Evolutionary conservation across 1,284 basidiomycete species (phyloP).

Genomic region (Malassezia sympodialis): DNA sequence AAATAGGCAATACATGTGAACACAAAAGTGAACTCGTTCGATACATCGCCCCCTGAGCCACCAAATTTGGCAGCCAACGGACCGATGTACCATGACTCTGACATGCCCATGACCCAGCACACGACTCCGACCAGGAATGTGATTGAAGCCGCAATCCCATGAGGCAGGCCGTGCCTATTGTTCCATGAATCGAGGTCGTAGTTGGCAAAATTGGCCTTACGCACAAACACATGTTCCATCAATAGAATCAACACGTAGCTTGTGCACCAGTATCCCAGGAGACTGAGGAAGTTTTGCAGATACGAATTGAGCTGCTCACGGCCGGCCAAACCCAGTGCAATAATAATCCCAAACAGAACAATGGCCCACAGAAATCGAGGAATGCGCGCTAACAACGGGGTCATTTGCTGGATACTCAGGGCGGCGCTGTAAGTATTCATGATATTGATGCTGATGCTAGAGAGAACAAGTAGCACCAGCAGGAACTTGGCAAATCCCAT

Average conservation of each 20-base stretch:
- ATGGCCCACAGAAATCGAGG: neutral
- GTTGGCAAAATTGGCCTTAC: constrained; percentile 21
- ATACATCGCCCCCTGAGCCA: neutral
- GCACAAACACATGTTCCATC: neutral
- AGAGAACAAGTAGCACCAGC: neutral
- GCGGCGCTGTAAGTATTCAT: neutral
- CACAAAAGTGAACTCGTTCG: neutral
- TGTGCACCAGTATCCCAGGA: neutral
- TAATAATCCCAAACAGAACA: neutral
- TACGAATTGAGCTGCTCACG: neutral
- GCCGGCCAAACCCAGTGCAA: neutral
- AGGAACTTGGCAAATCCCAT: neutral
- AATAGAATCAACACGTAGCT: neutral
- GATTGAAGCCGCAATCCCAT: neutral
- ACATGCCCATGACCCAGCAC: constrained; percentile 5
- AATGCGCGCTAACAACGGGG: neutral
- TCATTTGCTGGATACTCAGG: neutral
- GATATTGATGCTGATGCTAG: neutral
- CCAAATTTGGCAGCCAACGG: neutral
- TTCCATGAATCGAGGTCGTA: constrained; percentile 13
- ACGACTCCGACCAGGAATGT: neutral
- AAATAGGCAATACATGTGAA: neutral
- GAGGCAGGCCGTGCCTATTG: neutral
- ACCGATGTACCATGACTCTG: neutral
- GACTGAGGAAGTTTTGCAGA: constrained; percentile 2